A percentile compares a stretch with the other conserved stretches of the same genome.
Evolutionary conservation across 176 grass and related monocot genomes (phyloP).

Genomic region (Phragmites australis): DNA sequence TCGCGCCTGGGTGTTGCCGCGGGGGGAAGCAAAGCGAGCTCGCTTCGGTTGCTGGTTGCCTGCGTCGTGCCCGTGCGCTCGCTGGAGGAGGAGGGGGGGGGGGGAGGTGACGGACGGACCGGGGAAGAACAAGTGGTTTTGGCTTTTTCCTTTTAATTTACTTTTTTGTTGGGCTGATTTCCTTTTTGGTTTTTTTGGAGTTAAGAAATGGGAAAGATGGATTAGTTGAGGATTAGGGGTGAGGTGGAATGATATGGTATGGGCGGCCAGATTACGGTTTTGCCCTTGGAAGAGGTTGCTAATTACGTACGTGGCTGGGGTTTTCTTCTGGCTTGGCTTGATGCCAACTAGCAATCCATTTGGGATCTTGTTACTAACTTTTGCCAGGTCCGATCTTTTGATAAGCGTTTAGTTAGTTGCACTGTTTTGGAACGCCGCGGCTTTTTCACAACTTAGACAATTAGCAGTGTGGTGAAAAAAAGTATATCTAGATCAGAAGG

Average conservation of each 20-base stretch:
- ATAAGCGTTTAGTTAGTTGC: too few species aligned
- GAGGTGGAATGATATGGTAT: conserved; percentile 16
- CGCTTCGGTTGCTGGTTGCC: conserved; percentile 30
- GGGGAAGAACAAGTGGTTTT: conserved; percentile 48
- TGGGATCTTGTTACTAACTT: too few species aligned
- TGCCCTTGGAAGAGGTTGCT: not conserved
- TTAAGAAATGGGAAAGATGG: not conserved
- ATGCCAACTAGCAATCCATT: too few species aligned
- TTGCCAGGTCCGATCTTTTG: too few species aligned
- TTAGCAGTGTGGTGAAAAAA: too few species aligned
- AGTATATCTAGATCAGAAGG: too few species aligned
- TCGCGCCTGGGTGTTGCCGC: conserved; percentile 42
- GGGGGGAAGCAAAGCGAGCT: conserved; percentile 58
- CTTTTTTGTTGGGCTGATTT: not conserved
- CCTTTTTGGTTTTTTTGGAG: conserved; percentile 37
- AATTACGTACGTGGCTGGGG: not conserved
- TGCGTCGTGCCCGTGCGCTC: conserved; percentile 29
- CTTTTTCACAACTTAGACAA: too few species aligned
- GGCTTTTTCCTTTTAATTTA: not conserved
- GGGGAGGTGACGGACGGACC: conserved; percentile 32
- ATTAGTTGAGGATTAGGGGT: conserved; percentile 30
- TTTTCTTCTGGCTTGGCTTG: too few species aligned
- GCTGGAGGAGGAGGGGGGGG: conserved; percentile 13
- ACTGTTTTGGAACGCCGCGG: too few species aligned
- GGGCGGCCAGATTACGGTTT: not conserved